Conservation (phyloP, 1,284 basidiomycete species). For the Vanrija humicola region DNA sequence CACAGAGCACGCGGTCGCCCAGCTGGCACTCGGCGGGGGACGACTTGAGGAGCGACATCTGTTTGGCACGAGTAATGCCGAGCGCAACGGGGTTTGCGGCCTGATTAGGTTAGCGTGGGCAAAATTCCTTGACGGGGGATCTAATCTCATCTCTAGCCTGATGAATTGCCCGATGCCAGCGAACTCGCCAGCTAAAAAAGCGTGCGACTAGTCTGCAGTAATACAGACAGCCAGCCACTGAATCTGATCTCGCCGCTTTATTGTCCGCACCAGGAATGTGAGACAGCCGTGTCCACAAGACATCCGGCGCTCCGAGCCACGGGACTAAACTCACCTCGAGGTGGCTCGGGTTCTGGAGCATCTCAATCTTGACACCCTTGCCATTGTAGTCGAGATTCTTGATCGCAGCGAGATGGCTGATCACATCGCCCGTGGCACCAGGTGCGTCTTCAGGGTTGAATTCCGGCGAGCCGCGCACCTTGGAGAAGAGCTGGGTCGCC, state of each 20-base stretch:
- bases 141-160: too few species aligned
- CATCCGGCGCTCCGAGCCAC: not conserved
- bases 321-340: slow-evolving; percentile 54
- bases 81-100: slow-evolving; percentile 79
- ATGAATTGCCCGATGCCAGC: too few species aligned
- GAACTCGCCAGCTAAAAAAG: too few species aligned
- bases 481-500: slow-evolving; percentile 69
- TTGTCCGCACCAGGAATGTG: not conserved
- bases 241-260: not conserved
- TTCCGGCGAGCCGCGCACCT: slow-evolving; percentile 75
- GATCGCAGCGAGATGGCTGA: slow-evolving; percentile 68
- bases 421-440: slow-evolving; percentile 72
- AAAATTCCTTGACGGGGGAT: too few species aligned
- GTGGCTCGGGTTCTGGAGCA: slow-evolving; percentile 84
- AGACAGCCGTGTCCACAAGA: too few species aligned
- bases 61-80: slow-evolving; percentile 86
- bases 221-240: not conserved
- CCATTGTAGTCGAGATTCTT: slow-evolving; percentile 42
- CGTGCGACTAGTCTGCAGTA: not conserved
- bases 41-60: slow-evolving; percentile 71
- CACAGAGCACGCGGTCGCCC: slow-evolving; percentile 78
- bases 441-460: slow-evolving; percentile 59
- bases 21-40: slow-evolving; percentile 64
- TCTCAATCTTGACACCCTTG: slow-evolving; percentile 61
- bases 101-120: slow-evolving; percentile 49